A percentile compares a stretch with the other conserved stretches of the same genome.
Conservation (phyloP, 129 eudicot species). For the Escallonia herrerae region DNA sequence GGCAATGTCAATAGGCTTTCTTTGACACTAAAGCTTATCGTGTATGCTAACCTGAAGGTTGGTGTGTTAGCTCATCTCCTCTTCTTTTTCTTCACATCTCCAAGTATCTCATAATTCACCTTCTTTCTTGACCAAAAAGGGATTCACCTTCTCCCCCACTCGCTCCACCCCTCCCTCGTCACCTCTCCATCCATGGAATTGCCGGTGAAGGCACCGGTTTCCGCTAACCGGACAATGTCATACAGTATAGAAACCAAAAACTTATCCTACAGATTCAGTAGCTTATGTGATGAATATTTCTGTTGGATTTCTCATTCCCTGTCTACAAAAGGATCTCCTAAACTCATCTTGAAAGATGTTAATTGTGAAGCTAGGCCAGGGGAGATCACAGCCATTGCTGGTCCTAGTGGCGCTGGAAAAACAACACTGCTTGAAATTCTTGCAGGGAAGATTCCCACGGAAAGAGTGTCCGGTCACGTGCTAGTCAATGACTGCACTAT, state of each 20-base stretch:
- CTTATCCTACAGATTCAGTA: slow-evolving; percentile 38
- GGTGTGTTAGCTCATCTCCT: slow-evolving; percentile 85
- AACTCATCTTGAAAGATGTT: slow-evolving; percentile 54
- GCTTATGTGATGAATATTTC: slow-evolving; percentile 22
- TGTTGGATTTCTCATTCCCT: slow-evolving; percentile 20
- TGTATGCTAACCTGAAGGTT: slow-evolving; percentile 34
- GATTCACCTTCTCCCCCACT: not conserved
- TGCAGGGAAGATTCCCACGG: slow-evolving; percentile 47
- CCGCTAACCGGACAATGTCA: slow-evolving; percentile 24
- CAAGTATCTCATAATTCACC: slow-evolving; percentile 13
- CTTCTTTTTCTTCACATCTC: slow-evolving; percentile 15
- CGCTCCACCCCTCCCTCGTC: slow-evolving; percentile 10
- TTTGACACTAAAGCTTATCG: not conserved
- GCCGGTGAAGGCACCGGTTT: slow-evolving; percentile 39
- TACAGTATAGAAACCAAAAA: slow-evolving; percentile 53
- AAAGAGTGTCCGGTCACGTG: slow-evolving; percentile 54
- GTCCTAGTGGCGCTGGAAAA: slow-evolving; percentile 87
- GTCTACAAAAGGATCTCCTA: slow-evolving; percentile 33
- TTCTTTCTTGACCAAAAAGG: not conserved
- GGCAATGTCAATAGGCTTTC: no score
- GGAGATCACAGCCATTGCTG: slow-evolving; percentile 68
- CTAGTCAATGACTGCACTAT: slow-evolving; percentile 48
- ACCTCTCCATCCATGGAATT: slow-evolving; percentile 45
- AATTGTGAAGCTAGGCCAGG: slow-evolving; percentile 62
- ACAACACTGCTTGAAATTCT: slow-evolving; percentile 67